Evolutionary conservation across 164 flowering plant genomes (phyloP).

Genomic region (Liriodendron chinense): DNA sequence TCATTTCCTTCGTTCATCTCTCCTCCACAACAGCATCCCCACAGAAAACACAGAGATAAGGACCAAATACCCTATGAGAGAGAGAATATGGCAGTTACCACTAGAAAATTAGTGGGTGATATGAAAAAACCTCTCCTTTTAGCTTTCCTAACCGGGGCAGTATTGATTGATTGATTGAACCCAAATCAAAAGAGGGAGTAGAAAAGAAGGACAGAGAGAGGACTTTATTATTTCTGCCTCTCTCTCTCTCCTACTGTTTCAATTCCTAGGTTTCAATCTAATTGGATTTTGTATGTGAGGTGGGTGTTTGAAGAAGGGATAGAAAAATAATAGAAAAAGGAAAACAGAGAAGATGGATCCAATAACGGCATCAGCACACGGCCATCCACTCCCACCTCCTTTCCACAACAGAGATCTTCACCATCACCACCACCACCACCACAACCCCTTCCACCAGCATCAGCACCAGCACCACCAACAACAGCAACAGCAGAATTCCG

Average conservation of each 20-base stretch:
- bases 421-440: constrained; percentile 49
- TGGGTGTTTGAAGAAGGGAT: background rate
- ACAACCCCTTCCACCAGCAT: constrained; percentile 29
- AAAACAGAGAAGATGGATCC: constrained; percentile 52
- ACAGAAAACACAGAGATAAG: constrained; percentile 16
- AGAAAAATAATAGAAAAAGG: background rate
- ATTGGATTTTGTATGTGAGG: constrained; percentile 4
- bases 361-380: constrained; percentile 52
- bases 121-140: constrained; percentile 18
- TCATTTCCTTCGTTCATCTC: constrained; percentile 22
- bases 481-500: constrained; percentile 49
- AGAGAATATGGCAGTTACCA: constrained; percentile 4
- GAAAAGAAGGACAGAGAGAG: background rate
- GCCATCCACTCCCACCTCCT: constrained; percentile 79
- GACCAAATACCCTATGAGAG: constrained; percentile 10
- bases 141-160: constrained; percentile 19
- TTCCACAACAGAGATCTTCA: constrained; percentile 70
- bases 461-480: constrained; percentile 29
- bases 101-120: constrained; percentile 39
- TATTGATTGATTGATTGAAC: constrained; percentile 20
- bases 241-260: background rate
- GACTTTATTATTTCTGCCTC: background rate
- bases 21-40: constrained; percentile 22
- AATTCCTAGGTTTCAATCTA: constrained; percentile 4
- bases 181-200: background rate